These are phyloP conservation scores for Citrullus mucosospermus DNA, from an alignment of 306 rosid genomes.

Conservation along the genomic window DNA sequence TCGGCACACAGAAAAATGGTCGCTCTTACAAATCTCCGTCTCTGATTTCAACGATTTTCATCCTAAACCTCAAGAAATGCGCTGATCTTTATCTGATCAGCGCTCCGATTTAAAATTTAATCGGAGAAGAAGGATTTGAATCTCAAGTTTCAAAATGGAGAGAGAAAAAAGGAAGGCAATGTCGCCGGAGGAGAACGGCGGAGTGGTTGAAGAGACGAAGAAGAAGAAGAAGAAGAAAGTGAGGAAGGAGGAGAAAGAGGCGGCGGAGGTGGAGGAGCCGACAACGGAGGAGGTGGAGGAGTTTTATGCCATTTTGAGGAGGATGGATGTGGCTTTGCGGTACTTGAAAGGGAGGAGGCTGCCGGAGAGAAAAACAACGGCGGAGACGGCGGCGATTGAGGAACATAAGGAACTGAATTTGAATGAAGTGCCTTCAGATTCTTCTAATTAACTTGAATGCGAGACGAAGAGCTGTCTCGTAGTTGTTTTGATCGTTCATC, in stretches of 20 bases:
- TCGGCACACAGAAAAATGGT: neutral
- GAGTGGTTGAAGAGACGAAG: conserved; percentile 22
- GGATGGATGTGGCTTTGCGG: conserved; percentile 58
- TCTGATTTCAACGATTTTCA: neutral
- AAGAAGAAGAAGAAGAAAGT: conserved; percentile 27
- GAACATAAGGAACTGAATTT: neutral
- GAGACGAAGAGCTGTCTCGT: neutral
- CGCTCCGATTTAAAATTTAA: neutral
- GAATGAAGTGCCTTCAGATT: neutral
- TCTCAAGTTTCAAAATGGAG: neutral
- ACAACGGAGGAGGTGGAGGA: conserved; percentile 30
- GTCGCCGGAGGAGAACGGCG: neutral
- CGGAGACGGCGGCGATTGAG: conserved; percentile 1
- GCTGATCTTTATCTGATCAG: neutral
- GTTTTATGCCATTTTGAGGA: conserved; percentile 50
- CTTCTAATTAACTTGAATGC: neutral
- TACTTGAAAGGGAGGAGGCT: conserved; percentile 27
- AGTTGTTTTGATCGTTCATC: neutral
- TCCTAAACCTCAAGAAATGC: neutral
- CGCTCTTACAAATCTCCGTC: neutral
- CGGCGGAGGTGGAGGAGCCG: neutral
- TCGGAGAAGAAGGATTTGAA: neutral
- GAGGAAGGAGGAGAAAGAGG: neutral
- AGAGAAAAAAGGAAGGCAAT: conserved; percentile 1
- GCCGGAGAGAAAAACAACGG: neutral